These are phyloP conservation scores for Adenanthera pavonina DNA, from an alignment of 306 rosid genomes.

Conservation along the genomic window DNA sequence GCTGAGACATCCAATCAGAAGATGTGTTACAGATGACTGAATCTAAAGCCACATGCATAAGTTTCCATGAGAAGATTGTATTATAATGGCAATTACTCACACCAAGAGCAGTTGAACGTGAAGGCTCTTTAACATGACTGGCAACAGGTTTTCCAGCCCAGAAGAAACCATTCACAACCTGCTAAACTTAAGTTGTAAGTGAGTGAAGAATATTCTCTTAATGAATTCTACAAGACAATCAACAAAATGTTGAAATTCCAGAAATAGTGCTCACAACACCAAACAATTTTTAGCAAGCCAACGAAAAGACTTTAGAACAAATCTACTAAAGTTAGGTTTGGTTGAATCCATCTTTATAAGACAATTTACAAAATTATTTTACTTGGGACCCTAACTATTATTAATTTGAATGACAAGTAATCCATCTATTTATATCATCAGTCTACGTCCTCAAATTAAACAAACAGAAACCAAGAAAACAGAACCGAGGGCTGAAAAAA, in stretches of 20 bases:
- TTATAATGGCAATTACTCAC: constrained; percentile 60
- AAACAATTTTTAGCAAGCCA: neutral
- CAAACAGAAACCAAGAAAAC: neutral
- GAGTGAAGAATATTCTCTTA: constrained; percentile 2
- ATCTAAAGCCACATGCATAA: constrained; percentile 24
- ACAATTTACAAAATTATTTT: constrained; percentile 28
- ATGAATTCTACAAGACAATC: neutral
- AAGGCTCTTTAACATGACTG: constrained; percentile 61
- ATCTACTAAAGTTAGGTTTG: neutral
- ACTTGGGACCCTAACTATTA: neutral
- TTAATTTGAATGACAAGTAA: constrained; percentile 1
- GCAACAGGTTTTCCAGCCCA: constrained; percentile 89
- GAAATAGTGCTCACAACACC: constrained; percentile 8
- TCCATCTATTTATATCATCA: constrained; percentile 17
- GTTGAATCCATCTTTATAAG: constrained; percentile 11
- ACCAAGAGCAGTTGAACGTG: constrained; percentile 88
- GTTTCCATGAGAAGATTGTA: constrained; percentile 26
- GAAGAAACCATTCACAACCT: constrained; percentile 98
- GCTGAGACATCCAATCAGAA: constrained; percentile 37
- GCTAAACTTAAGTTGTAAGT: constrained; percentile 37
- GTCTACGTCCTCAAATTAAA: neutral
- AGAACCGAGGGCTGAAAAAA: neutral
- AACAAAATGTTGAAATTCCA: constrained; percentile 8
- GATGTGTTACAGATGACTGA: constrained; percentile 30
- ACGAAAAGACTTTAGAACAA: neutral